Base-by-base conservation (phyloP, 495 filamentous ascomycete genomes). In the Penicillium longicatenatum region DNA sequence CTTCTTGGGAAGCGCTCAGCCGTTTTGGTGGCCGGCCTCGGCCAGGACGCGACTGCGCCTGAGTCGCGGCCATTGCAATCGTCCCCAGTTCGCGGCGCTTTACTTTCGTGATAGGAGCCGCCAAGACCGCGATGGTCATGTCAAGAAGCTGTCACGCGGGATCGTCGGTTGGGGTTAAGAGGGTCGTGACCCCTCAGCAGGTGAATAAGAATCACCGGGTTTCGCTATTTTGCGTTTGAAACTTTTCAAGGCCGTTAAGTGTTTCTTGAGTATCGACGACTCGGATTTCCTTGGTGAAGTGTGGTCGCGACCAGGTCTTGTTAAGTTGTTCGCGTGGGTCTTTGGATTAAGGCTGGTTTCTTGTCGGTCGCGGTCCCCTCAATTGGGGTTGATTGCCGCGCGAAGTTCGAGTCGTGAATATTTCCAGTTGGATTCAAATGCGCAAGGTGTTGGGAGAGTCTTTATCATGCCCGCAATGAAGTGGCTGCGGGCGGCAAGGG, bases 81-180 rank as follows among this genome's bases (percentile, higher is more conserved):
- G 69, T 63, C 64, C 60, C 62, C 62, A 79, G 75, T 68, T 75
- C 74, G 64, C 75, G 76, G 72, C 70, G 70, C 66, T 76, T 73
- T 62, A 65, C 73, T 69, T 72, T 75, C 57, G 63, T 76, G 51
- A 60, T 72, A 39, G 74, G 58, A 39, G 73, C 65, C 53, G 74
- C 68, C 62, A 77, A 44, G 61, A 77, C 71, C 67, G 73, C 70
- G 73, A 67, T 69, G 74, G 73, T 79, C 76, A 79, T 79, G 69
- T 75, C 76, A 79, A 59, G 63, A 64, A 60, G 50, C 55, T 52
- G 48, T 45, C 33, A 57, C 54, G 49, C 42, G 43, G 61, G 60
- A 59, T 52, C 26, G 8, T 57, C 21, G 39, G 35, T 50, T 53
- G 46, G 56, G 26, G 42, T 37, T 41, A 35, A 49, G 43, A 24